Conservation (phyloP, 1,284 basidiomycete species). For the Ceratobasidium sp. region DNA sequence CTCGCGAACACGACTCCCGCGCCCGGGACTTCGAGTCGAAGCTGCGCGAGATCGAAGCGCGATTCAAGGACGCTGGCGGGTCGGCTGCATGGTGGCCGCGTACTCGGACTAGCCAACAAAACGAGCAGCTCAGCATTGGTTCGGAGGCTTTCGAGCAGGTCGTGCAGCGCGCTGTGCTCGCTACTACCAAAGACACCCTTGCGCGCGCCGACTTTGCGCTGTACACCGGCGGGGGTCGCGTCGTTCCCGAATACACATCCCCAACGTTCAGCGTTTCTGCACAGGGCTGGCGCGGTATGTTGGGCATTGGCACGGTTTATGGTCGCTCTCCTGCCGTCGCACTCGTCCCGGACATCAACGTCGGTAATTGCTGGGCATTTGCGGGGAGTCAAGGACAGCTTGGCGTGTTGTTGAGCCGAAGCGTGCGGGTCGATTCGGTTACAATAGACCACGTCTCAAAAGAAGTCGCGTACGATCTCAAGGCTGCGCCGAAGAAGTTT, state of each 20-base stretch:
- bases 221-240: slow-evolving; percentile 77
- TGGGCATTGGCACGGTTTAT: slow-evolving; percentile 62
- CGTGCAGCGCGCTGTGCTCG: slow-evolving; percentile 53
- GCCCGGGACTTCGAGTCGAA: slow-evolving; percentile 34
- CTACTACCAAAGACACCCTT: slow-evolving; percentile 76
- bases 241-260: slow-evolving; percentile 83
- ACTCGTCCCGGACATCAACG: slow-evolving; percentile 78
- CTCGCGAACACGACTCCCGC: slow-evolving; percentile 18
- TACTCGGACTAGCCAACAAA: slow-evolving; percentile 10
- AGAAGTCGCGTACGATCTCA: slow-evolving; percentile 77
- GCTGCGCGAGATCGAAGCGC: slow-evolving; percentile 34
- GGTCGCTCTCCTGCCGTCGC: slow-evolving; percentile 85
- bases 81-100: slow-evolving; percentile 12
- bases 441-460: slow-evolving; percentile 87
- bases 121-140: slow-evolving; percentile 35
- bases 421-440: slow-evolving; percentile 73
- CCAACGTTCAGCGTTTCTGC: slow-evolving; percentile 69
- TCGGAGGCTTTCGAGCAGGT: slow-evolving; percentile 42
- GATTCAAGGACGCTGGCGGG: slow-evolving; percentile 69
- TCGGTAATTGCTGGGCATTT: slow-evolving; percentile 95
- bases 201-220: slow-evolving; percentile 85
- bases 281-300: slow-evolving; percentile 48
- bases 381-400: slow-evolving; percentile 77
- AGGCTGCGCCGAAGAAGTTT: slow-evolving; percentile 83
- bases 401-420: slow-evolving; percentile 76